phyloP scores from a whole-genome alignment of 148 eudicot genomes.

The Dianthus caryophyllus region DNA sequence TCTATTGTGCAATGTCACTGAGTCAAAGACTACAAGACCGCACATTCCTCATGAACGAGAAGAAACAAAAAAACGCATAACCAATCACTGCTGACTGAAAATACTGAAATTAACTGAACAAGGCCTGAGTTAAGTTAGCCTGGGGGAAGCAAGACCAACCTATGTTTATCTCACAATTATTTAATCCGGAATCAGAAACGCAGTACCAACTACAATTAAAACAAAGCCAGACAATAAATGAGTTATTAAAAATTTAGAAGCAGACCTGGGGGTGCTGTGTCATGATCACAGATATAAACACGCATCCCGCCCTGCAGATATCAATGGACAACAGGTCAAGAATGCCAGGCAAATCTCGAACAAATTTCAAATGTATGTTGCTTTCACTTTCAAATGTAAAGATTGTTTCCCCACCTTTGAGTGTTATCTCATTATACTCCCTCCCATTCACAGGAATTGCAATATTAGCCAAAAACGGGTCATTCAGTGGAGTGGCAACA shows the following conservation, averaged over 20 bases:
- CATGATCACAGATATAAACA: slow-evolving; percentile 68
- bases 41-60: background rate
- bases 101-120: background rate
- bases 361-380: background rate
- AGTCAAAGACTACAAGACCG: background rate
- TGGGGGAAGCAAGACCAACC: no score
- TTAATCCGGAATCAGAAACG: background rate
- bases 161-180: background rate
- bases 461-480: no score
- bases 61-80: background rate
- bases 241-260: background rate
- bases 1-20: no score
- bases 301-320: slow-evolving; percentile 72
- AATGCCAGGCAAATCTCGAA: background rate
- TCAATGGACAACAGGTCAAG: background rate
- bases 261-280: slow-evolving; percentile 80
- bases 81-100: background rate
- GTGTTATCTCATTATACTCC: no score
- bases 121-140: background rate
- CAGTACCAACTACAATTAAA: background rate
- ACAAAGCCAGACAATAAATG: background rate
- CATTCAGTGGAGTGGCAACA: no score
- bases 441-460: no score
- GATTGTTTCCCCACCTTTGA: background rate
- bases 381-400: background rate